Percentiles rank a stretch among this genome's conserved stretches.
phyloP scores from a whole-genome alignment of 129 eudicot genomes.

The Escallonia rubra region DNA sequence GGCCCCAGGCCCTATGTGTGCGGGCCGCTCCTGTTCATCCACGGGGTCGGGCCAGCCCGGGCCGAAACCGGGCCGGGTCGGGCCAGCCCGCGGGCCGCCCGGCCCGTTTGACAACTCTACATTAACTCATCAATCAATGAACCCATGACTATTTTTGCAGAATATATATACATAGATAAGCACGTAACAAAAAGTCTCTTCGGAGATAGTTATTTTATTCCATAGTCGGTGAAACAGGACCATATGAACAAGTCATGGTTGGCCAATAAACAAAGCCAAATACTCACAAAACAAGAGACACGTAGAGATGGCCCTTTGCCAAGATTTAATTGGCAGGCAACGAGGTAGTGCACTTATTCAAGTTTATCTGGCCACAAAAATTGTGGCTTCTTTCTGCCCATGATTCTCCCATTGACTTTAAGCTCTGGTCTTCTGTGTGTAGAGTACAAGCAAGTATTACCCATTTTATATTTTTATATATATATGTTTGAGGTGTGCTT shows the following conservation, averaged over 20 bases:
- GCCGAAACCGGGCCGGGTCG: no score
- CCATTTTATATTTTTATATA: background rate
- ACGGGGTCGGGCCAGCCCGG: no score
- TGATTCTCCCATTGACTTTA: background rate
- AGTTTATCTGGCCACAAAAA: background rate
- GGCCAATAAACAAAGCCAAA: conserved; percentile 5
- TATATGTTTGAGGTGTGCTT: no score
- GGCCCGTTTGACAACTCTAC: no score
- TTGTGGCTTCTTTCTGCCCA: background rate
- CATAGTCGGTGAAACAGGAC: conserved; percentile 13
- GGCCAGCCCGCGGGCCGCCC: no score
- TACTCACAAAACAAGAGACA: conserved; percentile 3
- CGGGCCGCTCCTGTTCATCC: no score
- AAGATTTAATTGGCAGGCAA: background rate
- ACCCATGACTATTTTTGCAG: background rate
- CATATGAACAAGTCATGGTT: conserved; percentile 17
- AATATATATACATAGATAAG: background rate
- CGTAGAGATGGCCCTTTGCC: conserved; percentile 10
- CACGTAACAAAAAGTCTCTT: background rate
- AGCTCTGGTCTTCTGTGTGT: conserved; percentile 2
- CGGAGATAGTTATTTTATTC: no score
- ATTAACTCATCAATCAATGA: no score
- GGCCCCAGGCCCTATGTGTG: no score
- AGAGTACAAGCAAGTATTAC: background rate
- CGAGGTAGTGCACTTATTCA: conserved; percentile 9